These are phyloP conservation scores for Hanseniaspora vineae DNA, from an alignment of 805 yeast species.

Conservation along the genomic window DNA sequence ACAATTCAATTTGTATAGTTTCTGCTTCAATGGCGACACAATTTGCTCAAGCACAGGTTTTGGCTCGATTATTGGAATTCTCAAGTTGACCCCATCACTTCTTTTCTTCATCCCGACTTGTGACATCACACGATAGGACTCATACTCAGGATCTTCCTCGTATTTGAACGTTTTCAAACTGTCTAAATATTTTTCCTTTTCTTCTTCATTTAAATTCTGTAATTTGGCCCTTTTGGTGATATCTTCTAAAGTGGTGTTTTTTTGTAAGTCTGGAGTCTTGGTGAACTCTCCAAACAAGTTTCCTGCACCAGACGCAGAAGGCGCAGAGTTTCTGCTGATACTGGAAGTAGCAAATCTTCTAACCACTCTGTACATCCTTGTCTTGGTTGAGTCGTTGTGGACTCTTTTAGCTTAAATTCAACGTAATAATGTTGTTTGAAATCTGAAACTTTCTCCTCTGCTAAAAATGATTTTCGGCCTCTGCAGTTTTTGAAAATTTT, in stretches of 20 bases:
- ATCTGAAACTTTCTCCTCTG: neutral
- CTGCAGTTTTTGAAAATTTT: too few species aligned
- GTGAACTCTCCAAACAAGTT: neutral
- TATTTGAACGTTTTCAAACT: neutral
- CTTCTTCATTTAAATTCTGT: neutral
- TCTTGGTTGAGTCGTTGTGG: too few species aligned
- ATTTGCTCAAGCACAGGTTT: slow-evolving; percentile 40
- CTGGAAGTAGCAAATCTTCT: neutral
- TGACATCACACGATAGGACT: neutral
- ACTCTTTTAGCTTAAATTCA: neutral
- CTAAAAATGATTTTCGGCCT: neutral
- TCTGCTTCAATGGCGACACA: slow-evolving; percentile 58
- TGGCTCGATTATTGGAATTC: slow-evolving; percentile 5
- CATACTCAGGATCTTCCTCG: slow-evolving; percentile 3
- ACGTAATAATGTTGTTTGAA: too few species aligned
- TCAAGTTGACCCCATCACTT: slow-evolving; percentile 2
- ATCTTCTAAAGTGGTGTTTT: neutral
- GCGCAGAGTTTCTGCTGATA: neutral
- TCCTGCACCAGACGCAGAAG: neutral
- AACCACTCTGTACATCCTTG: neutral
- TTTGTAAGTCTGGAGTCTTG: neutral
- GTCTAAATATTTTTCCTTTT: neutral
- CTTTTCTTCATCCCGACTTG: slow-evolving; percentile 4
- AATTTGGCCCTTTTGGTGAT: neutral
- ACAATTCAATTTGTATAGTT: slow-evolving; percentile 51